Evolutionary conservation across 805 yeast species (phyloP).

Genomic region (Yamadazyma paraphyllophila): DNA sequence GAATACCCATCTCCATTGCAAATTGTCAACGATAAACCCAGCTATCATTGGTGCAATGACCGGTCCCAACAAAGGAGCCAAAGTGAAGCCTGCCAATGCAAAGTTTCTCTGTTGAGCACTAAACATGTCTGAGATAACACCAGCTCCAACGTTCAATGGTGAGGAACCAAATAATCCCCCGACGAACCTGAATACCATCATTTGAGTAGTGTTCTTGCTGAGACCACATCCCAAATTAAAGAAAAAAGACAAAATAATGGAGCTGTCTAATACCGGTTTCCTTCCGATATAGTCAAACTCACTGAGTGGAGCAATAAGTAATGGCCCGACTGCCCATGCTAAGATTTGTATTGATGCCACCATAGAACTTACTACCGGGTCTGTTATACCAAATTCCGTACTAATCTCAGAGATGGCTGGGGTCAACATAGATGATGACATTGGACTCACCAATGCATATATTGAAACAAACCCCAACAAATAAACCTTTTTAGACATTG

Average conservation of each 20-base stretch:
- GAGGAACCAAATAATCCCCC: constrained; percentile 71
- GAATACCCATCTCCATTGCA: constrained; percentile 68
- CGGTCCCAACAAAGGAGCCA: constrained; percentile 67
- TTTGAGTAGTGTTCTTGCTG: constrained; percentile 55
- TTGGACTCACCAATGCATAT: constrained; percentile 59
- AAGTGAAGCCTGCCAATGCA: constrained; percentile 58
- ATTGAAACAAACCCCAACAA: constrained; percentile 48
- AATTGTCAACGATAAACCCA: constrained; percentile 52
- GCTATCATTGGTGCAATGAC: constrained; percentile 59
- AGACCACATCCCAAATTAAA: constrained; percentile 64
- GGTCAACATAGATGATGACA: constrained; percentile 60
- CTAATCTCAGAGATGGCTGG: constrained; percentile 57
- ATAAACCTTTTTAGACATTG: constrained; percentile 35
- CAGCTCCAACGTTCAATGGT: constrained; percentile 68
- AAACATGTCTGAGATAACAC: constrained; percentile 63
- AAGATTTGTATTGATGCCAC: constrained; percentile 65
- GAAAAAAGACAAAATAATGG: constrained; percentile 47
- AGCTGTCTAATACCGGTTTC: constrained; percentile 49
- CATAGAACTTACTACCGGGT: constrained; percentile 45
- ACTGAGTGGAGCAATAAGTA: constrained; percentile 64
- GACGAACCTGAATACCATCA: constrained; percentile 57
- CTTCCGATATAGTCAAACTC: constrained; percentile 61
- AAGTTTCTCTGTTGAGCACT: constrained; percentile 48
- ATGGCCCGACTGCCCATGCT: constrained; percentile 69
- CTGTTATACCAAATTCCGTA: constrained; percentile 40